phyloP scores from a whole-genome alignment of 1,284 basidiomycete genomes.

The Ceratobasidium sp. region DNA sequence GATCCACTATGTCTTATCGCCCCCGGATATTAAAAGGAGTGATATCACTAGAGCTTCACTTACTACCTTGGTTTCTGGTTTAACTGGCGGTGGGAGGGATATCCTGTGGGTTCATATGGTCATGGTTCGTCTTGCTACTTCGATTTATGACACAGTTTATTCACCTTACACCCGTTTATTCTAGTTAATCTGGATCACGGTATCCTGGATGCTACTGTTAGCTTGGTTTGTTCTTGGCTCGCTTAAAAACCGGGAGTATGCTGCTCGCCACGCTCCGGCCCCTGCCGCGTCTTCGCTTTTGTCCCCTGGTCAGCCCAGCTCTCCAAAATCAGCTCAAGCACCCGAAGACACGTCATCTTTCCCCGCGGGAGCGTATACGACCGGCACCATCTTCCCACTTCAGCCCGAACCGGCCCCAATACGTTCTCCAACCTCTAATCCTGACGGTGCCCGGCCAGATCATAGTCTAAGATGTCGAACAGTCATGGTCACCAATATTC shows the following conservation, averaged over 20 bases:
- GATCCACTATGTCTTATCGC: conserved; percentile 85
- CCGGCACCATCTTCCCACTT: conserved; percentile 21
- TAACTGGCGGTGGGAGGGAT: conserved; percentile 65
- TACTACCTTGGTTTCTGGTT: conserved; percentile 77
- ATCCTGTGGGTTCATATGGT: conserved; percentile 88
- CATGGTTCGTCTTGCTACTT: conserved; percentile 56
- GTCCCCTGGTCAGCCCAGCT: conserved; percentile 13
- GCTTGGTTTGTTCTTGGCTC: conserved; percentile 84
- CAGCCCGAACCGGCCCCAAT: conserved; percentile 32
- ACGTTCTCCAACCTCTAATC: background rate
- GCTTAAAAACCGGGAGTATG: conserved; percentile 67
- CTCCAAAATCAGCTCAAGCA: background rate
- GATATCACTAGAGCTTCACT: conserved; percentile 86
- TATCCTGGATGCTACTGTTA: conserved; percentile 81
- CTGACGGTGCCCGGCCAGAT: conserved; percentile 49
- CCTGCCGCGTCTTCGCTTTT: conserved; percentile 22
- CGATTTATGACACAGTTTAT: background rate
- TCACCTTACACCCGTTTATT: background rate
- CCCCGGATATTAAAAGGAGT: conserved; percentile 54
- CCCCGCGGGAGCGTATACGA: conserved; percentile 15
- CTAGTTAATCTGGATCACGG: conserved; percentile 77
- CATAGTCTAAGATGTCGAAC: conserved; percentile 69
- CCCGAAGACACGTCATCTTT: conserved; percentile 32
- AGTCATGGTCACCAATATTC: conserved; percentile 89
- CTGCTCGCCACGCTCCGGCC: conserved; percentile 39